Base-by-base conservation (phyloP, 208 protist species). In the Leptomonas seymouri region DNA sequence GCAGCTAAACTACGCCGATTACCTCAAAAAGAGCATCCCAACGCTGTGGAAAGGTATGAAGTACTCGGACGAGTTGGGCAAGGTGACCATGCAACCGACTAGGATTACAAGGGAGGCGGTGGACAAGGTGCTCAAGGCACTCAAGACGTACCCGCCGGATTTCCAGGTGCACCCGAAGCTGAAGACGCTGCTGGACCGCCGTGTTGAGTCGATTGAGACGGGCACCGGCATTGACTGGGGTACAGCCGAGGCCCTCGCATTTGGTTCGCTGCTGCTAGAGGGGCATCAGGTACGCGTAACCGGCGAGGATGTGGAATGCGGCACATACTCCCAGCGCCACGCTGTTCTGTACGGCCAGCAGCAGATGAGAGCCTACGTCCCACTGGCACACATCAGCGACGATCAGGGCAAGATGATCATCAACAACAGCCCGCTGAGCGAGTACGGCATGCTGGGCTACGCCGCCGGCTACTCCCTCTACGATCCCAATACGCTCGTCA, bases 391-490 rank as follows among this genome's bases (percentile, higher is more conserved):
- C 78, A 80, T 98, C 57, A 49, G 46, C 6, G 70, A 83, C 14
- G 71, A 60, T 9, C 85, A 97, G 71, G 97, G 92, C 15, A 34
- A 67, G 36, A 98, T 99, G 71, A 71, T 84, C 27, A 84, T 98
- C 15, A 93, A 76, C 63, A 99, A 99, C 84, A 95, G 87, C 57
- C 91, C 87, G 12, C 89, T 99, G 21, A 97, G 86, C 74, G 98
- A 99, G 84, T 99, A 98, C 80, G 98, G 87, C 25, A 95, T 98
- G 59, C 89, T 99, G 6, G 99, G 98, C 61, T 99, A 98, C 67
- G 98, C 99, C 66, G 82, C 97, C 20, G 97, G 95, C 73, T 99
- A 98, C 78, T 94, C 95, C 15, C 66, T 99, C 18, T 89, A 97
- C 67, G 94, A 95, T 71, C 98, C 98, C 20, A 96, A 98, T 36